Conservation (phyloP, 1,284 basidiomycete species). For the Pascua sp. region DNA sequence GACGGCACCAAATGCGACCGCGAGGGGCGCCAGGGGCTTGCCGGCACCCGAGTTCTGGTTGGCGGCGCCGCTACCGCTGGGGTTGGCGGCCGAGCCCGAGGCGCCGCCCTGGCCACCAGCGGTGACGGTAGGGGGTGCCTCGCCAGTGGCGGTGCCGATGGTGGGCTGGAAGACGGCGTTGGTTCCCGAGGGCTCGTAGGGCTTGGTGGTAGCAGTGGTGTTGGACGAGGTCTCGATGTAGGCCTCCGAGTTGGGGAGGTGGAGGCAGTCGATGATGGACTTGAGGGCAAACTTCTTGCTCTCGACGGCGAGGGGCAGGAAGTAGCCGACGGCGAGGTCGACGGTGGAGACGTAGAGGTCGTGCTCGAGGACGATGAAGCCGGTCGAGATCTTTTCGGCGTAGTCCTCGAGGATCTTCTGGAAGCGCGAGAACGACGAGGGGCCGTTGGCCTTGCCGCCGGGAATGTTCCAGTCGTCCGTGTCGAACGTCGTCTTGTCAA, state of each 20-base stretch:
- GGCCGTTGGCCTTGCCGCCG: conserved; percentile 63
- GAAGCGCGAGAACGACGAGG: conserved; percentile 56
- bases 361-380: conserved; percentile 86
- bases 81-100: background rate
- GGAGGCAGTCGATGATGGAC: conserved; percentile 64
- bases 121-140: conserved; percentile 22
- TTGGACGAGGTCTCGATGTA: conserved; percentile 50
- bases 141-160: conserved; percentile 32
- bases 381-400: conserved; percentile 50
- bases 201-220: conserved; percentile 35
- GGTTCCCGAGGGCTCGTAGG: conserved; percentile 21
- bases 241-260: conserved; percentile 47
- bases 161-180: conserved; percentile 30
- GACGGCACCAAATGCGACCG: background rate
- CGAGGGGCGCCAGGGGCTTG: background rate
- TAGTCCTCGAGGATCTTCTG: conserved; percentile 47
- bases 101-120: background rate
- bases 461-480: conserved; percentile 81
- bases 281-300: conserved; percentile 55
- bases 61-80: background rate
- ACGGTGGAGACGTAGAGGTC: conserved; percentile 81
- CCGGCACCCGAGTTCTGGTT: conserved; percentile 4
- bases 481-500: conserved; percentile 59
- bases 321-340: conserved; percentile 82
- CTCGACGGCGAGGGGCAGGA: conserved; percentile 66